A percentile compares a stretch with the other conserved stretches of the same genome.
Evolutionary conservation across 129 eudicot genomes (phyloP).

Genomic region (Lactuca sativa): DNA sequence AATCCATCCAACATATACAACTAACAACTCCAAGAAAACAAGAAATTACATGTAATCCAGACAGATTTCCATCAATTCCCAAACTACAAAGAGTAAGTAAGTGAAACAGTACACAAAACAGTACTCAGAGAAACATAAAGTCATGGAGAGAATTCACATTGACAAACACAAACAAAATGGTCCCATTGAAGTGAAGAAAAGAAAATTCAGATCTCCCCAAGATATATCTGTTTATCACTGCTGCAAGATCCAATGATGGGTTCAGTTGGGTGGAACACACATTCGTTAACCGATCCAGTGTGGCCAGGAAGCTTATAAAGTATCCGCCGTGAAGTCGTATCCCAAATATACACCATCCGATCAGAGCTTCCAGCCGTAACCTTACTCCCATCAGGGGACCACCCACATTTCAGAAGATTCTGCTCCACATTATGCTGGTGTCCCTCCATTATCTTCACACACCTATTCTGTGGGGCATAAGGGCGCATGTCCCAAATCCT

Average conservation of each 20-base stretch:
- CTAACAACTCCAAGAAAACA: no score
- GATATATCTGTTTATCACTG: slow-evolving; percentile 90
- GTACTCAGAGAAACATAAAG: no score
- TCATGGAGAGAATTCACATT: no score
- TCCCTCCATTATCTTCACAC: slow-evolving; percentile 92
- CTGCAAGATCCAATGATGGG: slow-evolving; percentile 90
- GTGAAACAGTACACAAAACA: no score
- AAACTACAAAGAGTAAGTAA: no score
- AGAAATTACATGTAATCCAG: no score
- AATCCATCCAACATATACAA: no score
- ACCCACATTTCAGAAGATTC: slow-evolving; percentile 79
- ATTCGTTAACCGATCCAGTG: slow-evolving; percentile 85
- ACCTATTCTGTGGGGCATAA: slow-evolving; percentile 89
- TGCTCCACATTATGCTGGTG: slow-evolving; percentile 94
- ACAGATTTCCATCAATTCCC: no score
- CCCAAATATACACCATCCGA: slow-evolving; percentile 91
- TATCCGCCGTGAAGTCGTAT: slow-evolving; percentile 78
- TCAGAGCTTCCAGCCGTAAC: slow-evolving; percentile 93
- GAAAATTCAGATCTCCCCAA: slow-evolving; percentile 67
- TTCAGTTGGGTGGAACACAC: slow-evolving; percentile 78
- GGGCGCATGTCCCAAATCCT: slow-evolving; percentile 99
- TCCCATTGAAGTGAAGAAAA: no score
- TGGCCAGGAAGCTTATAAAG: slow-evolving; percentile 92
- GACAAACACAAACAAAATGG: no score
- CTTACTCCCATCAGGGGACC: slow-evolving; percentile 98